phyloP scores from a whole-genome alignment of 352 stramenopile species.

The Pelagophyceae sp. region DNA sequence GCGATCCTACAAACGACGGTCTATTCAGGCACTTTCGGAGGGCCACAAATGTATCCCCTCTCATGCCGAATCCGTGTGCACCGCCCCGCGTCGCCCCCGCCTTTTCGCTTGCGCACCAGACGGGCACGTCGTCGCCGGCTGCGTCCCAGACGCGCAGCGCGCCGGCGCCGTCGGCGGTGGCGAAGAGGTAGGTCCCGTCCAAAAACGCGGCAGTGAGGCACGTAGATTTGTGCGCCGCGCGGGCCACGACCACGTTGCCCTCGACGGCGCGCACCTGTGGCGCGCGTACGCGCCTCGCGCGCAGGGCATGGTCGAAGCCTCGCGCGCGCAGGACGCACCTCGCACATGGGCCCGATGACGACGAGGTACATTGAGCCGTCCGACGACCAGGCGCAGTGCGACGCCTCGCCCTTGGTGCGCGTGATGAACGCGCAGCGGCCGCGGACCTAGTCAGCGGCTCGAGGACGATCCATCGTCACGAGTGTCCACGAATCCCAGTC shows the following conservation, averaged over 20 bases:
- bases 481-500: no score
- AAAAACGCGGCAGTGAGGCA: neutral
- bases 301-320: no score
- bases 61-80: no score
- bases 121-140: neutral
- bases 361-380: neutral
- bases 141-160: neutral
- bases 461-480: no score
- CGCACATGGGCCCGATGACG: neutral
- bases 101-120: neutral
- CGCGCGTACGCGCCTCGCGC: no score
- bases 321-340: no score
- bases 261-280: neutral
- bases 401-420: constrained; percentile 63
- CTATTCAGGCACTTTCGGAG: no score
- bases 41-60: no score
- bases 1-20: no score
- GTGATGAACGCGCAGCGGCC: constrained; percentile 72
- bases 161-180: neutral
- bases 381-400: neutral
- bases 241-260: neutral
- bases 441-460: no score
- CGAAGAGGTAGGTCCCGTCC: neutral
- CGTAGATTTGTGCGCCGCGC: neutral
- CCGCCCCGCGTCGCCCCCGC: neutral